Conservation (phyloP, 169 alveolate genomes). For the Amoebophrya sp. region DNA sequence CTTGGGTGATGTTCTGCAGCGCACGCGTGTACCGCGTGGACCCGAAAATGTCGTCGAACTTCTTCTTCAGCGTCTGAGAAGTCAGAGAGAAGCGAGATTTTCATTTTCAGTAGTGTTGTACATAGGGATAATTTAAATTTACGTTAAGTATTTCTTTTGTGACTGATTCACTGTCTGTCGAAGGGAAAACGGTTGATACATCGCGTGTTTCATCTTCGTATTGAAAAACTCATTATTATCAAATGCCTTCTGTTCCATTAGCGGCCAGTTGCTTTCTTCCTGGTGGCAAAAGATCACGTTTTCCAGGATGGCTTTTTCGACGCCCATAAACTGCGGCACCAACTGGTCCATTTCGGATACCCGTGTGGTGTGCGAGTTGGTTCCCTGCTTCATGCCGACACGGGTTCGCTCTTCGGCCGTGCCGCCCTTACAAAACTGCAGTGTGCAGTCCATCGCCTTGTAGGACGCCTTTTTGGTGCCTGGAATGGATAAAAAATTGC, state of each 20-base stretch:
- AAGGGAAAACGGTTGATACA: no score
- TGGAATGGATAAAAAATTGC: no score
- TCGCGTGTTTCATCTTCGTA: conserved; percentile 16
- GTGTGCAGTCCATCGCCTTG: background rate
- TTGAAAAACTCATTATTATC: no score
- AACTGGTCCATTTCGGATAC: conserved; percentile 81
- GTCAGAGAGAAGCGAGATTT: no score
- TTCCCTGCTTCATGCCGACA: no score
- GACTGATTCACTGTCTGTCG: no score
- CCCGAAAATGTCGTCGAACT: conserved; percentile 92
- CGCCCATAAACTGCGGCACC: conserved; percentile 88
- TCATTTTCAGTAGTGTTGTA: no score
- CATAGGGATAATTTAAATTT: no score
- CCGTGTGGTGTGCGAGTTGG: no score
- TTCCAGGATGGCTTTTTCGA: conserved; percentile 84
- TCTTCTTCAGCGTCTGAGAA: conserved; percentile 79
- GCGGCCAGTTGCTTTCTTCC: conserved; percentile 95
- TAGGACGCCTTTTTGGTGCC: background rate
- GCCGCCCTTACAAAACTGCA: background rate
- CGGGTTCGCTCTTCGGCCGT: no score
- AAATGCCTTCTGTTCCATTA: conserved; percentile 70
- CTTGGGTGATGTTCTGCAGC: conserved; percentile 40
- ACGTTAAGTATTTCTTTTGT: no score
- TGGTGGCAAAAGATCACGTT: conserved; percentile 95
- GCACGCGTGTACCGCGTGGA: conserved; percentile 66